Evolutionary conservation across 2,329 filamentous ascomycete species (phyloP).

Genomic region (Phialophora tarda): DNA sequence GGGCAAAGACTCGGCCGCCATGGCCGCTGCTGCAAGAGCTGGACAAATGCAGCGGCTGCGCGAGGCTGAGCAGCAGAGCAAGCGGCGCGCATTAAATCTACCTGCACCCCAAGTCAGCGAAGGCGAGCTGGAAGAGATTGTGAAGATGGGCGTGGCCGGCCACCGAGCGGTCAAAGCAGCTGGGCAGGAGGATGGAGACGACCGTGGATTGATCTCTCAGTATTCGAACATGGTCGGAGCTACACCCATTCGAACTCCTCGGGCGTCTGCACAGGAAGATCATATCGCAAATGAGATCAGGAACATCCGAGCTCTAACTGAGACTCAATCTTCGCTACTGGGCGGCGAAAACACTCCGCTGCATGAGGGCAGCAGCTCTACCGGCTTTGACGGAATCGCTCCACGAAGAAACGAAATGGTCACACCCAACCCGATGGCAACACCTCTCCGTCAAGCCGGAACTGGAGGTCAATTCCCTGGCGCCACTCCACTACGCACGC

Average conservation of each 20-base stretch:
- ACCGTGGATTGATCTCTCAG: constrained; percentile 82
- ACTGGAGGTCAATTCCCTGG: constrained; percentile 70
- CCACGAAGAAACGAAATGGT: constrained; percentile 79
- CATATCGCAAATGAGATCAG: constrained; percentile 95
- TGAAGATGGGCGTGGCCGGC: constrained; percentile 96
- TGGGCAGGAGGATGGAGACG: constrained; percentile 79
- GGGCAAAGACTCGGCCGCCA: constrained; percentile 74
- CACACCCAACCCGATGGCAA: constrained; percentile 96
- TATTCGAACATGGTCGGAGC: constrained; percentile 80
- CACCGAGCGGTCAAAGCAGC: constrained; percentile 80
- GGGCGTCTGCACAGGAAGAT: constrained; percentile 89
- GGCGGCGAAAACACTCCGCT: constrained; percentile 93
- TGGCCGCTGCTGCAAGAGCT: constrained; percentile 86
- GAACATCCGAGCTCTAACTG: constrained; percentile 88
- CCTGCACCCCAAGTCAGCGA: constrained; percentile 92
- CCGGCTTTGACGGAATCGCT: constrained; percentile 83
- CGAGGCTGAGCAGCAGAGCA: constrained; percentile 96
- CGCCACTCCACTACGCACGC: constrained; percentile 84
- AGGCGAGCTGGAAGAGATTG: constrained; percentile 91
- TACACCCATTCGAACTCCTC: constrained; percentile 89
- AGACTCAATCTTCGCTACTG: constrained; percentile 90
- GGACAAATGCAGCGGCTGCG: constrained; percentile 93
- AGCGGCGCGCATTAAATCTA: constrained; percentile 79
- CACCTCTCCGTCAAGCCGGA: constrained; percentile 72
- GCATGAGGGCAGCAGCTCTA: constrained; percentile 78